Base-by-base conservation (phyloP, 306 rosid genomes). In the Mimosa bimucronata region DNA sequence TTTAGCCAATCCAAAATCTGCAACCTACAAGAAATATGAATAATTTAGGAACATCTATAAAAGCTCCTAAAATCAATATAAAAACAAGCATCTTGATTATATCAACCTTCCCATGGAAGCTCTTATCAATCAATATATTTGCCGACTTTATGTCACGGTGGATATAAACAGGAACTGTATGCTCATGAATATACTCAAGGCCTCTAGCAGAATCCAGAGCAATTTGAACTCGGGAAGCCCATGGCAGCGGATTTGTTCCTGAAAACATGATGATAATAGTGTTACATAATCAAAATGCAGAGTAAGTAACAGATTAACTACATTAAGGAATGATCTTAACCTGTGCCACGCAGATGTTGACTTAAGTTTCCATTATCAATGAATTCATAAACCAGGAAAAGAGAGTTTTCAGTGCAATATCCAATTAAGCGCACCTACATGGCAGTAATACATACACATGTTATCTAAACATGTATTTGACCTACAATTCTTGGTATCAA, bases 391-490 rank as follows among this genome's bases (percentile, higher is more conserved):
- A 53, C 25, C 12, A 53, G 60, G 60, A 53, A 53, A 53, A 53
- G 60, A 53, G 60, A 53, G 26, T n/a, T 53, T 23, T 53, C 60
- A 6, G 60, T 53, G 26, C 60, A 53, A 53, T 53, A 53, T 53
- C 60, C 60, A n/a, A 53, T 53, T 19, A 53, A 19, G 60, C 26
- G 60, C 60, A 53, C 60, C 60, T 53, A n/a, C 60, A 53, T 53
- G 3, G 11, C 10, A 53, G n/a, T 7, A 19, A 53, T 19, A 19
- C 60, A 52, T 19, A 6, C 60, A 52, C 1, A 18, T 52, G 7
- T 7, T 53, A 53, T 9, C 18, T 19, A 23, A 53, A 53, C 60
- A 53, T 2, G 60, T 6, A 7, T 50, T 50, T 18, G 6, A 15
- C 57, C 21, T 53, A 53, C 26, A 2, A 0, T n/a, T 53, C 60